Evolutionary conservation across 2,329 filamentous ascomycete genomes (phyloP).

Genomic region (Clonostachys byssicola): DNA sequence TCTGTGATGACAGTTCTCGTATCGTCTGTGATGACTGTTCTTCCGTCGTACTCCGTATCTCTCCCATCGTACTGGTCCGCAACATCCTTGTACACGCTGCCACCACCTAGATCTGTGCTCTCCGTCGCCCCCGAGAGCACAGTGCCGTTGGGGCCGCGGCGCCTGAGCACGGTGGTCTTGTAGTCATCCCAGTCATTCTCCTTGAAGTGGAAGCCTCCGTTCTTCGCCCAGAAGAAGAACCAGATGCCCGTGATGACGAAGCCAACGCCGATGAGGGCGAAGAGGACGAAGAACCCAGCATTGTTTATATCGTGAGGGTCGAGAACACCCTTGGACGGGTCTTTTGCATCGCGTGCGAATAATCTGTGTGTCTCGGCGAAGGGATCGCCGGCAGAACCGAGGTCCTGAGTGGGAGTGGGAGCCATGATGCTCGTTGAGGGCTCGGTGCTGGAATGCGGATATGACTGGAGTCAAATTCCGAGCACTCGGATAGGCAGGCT

Average conservation of each 20-base stretch:
- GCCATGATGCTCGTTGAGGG: conserved; percentile 21
- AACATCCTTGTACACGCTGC: conserved; percentile 76
- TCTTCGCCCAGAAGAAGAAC: conserved; percentile 99
- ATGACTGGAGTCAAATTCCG: no score
- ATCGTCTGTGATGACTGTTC: conserved; percentile 23
- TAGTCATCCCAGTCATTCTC: conserved; percentile 96
- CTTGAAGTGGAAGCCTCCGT: conserved; percentile 86
- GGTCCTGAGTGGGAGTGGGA: conserved; percentile 7
- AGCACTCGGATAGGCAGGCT: no score
- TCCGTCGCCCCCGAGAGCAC: conserved; percentile 78
- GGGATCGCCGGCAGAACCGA: conserved; percentile 29
- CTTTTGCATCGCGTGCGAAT: conserved; percentile 20
- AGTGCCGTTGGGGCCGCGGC: conserved; percentile 85
- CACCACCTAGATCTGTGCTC: conserved; percentile 81
- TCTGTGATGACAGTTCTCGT: conserved; percentile 40
- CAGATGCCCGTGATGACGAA: conserved; percentile 78
- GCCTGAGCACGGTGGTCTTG: conserved; percentile 87
- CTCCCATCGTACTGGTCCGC: conserved; percentile 34
- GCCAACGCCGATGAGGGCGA: conserved; percentile 74
- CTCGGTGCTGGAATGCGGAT: conserved; percentile 7
- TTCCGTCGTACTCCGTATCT: not conserved
- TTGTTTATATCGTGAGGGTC: conserved; percentile 56
- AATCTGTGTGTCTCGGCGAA: conserved; percentile 27
- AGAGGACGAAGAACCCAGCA: conserved; percentile 75
- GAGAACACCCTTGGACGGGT: conserved; percentile 45